Base-by-base conservation (phyloP, 176 grass and related monocot species). In the Rhynchospora pubera region DNA sequence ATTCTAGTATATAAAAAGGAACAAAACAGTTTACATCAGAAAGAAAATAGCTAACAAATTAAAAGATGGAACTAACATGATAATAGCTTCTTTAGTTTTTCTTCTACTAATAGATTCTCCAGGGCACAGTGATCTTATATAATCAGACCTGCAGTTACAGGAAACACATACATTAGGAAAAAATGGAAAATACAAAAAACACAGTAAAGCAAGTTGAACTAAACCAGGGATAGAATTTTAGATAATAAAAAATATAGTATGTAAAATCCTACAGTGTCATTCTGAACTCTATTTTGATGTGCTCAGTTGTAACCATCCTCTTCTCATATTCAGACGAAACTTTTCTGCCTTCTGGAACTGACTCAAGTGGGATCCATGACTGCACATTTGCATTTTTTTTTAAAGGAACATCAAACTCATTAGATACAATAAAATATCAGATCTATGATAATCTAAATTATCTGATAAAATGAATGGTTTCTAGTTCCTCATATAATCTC, bases 111-210 rank as follows among this genome's bases (percentile, higher is more conserved):
- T 81, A 28, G 18, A 34, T 19, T 46, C 58, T 61, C 56, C 55
- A 26, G 79, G 79, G 60, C 60, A 81, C 3, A 81, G 62, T 61
- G 79, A 39, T 45, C 60, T 19, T 60, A 81, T 81, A 81, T 81
- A 81, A 81, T 81, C 60, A 26, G 60, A 26, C 79, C 79, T 81
- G 28, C 4, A 81, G 19, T 81, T 16, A 81, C 16, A 26, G 32
- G 22, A 23, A 34, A 34, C 23, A 81, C 22, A n/a, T 63, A 19
- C 55, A 22, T 15, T 44, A 39, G 32, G 62, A 43, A 3, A 44
- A 12, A 44, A 13, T 42, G 13, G 66, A 4, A 80, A 80, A 80
- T 46, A 57, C 7, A 21, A 53, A 55, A 76, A 34, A 34, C 32
- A 3, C 32, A 34, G 1, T 34, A 34, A 53, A 53, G 22, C 48